Percentiles rank a stretch among this genome's conserved stretches.
phyloP scores from a whole-genome alignment of 257 asterid genomes.

The Solanum piurae region DNA sequence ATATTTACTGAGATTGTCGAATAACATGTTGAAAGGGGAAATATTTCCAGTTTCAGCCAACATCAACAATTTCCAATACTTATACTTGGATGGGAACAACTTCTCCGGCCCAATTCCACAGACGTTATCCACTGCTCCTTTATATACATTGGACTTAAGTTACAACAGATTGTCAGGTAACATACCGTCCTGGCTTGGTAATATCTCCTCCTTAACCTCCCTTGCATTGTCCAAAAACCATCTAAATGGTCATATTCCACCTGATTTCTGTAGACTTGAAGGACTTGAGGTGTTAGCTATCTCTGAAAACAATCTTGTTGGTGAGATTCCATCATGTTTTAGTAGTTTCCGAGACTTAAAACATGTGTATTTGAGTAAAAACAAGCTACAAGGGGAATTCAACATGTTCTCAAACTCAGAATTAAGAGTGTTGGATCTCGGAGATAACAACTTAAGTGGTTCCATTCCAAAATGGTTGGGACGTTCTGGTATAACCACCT shows the following conservation, averaged over 20 bases:
- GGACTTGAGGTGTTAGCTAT: not conserved
- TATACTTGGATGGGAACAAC: slow-evolving; percentile 7
- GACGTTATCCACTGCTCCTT: not conserved
- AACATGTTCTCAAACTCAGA: not conserved
- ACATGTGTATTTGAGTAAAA: not conserved
- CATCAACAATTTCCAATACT: not conserved
- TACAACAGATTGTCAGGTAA: not conserved
- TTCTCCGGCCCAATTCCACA: slow-evolving; percentile 4
- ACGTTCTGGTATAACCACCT: not conserved
- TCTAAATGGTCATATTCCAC: not conserved
- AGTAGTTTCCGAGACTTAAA: not conserved
- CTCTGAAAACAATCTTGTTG: not conserved
- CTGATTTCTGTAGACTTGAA: not conserved
- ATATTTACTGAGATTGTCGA: not conserved
- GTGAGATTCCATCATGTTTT: slow-evolving; percentile 1
- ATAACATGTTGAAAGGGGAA: not conserved
- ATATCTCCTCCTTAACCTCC: not conserved
- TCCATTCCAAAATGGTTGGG: not conserved
- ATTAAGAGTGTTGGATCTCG: not conserved
- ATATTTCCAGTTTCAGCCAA: not conserved
- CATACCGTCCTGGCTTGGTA: not conserved
- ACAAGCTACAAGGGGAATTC: not conserved
- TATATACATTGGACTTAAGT: not conserved
- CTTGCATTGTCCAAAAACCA: not conserved
- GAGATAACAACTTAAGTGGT: not conserved